Conservation (phyloP, 2,329 filamentous ascomycete species). For the Botryosphaeria dothidea region DNA sequence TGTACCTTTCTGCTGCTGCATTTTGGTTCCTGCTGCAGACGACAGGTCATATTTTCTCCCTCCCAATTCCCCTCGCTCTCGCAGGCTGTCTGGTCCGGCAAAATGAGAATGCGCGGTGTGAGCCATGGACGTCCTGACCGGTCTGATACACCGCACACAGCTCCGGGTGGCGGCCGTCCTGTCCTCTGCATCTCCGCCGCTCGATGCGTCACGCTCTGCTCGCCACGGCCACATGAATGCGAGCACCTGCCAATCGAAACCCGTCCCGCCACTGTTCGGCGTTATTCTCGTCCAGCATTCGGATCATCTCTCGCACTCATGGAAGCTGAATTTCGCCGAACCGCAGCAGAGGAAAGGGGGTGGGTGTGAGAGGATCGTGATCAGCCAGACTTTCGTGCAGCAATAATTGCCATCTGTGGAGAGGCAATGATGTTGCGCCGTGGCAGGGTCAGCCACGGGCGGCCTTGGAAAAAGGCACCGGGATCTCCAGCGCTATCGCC, state of each 20-base stretch:
- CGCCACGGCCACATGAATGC: conserved; percentile 6
- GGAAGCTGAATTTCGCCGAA: conserved; percentile 1
- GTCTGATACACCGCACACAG: conserved; percentile 4
- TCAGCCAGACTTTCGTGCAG: background rate
- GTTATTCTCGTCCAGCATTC: conserved; percentile 9
- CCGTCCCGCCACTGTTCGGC: conserved; percentile 2
- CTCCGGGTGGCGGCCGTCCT: conserved; percentile 7
- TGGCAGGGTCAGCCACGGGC: background rate
- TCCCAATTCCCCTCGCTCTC: background rate
- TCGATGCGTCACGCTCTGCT: conserved; percentile 7
- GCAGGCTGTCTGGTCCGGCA: background rate
- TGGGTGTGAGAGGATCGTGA: background rate
- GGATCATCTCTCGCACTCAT: background rate
- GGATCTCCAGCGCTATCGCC: conserved; percentile 16
- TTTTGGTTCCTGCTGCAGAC: conserved; percentile 4
- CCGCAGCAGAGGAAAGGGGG: background rate
- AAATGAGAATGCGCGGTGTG: conserved; percentile 9
- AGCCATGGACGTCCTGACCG: conserved; percentile 6
- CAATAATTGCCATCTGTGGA: background rate
- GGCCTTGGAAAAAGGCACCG: conserved; percentile 8
- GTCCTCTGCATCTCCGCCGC: background rate
- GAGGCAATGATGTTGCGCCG: conserved; percentile 2
- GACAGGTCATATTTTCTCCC: conserved; percentile 3
- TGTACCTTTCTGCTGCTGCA: conserved; percentile 3
- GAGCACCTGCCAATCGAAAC: background rate